A percentile compares a stretch with the other conserved stretches of the same genome.
These are phyloP conservation scores for Meyerozyma carpophila DNA, from an alignment of 1,139 yeast species.

Conservation along the genomic window DNA sequence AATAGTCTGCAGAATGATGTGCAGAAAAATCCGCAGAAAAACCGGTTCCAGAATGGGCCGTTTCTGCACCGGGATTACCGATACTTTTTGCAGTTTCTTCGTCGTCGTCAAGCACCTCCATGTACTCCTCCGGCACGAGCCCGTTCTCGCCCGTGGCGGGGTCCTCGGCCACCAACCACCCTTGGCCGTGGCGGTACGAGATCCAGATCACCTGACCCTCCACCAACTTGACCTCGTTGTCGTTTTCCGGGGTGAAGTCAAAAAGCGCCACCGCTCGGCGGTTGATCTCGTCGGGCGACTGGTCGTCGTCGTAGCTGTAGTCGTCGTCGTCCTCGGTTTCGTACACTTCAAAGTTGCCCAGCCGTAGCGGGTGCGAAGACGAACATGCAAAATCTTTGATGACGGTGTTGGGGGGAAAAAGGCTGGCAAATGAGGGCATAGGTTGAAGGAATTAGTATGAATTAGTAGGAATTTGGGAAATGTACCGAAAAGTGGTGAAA, in stretches of 20 bases:
- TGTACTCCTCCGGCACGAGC: slow-evolving; percentile 92
- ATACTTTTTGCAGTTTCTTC: too few species aligned
- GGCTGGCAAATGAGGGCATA: neutral
- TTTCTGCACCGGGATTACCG: too few species aligned
- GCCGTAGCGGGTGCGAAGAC: slow-evolving; percentile 57
- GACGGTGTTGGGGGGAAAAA: slow-evolving; percentile 29
- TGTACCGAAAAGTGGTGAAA: neutral
- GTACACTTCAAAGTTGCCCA: slow-evolving; percentile 36
- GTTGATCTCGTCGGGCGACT: slow-evolving; percentile 34
- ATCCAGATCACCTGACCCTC: slow-evolving; percentile 88
- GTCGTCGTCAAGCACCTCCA: slow-evolving; percentile 43
- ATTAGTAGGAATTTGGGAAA: too few species aligned
- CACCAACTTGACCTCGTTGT: slow-evolving; percentile 72
- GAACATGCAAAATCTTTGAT: slow-evolving; percentile 81
- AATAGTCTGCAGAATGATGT: too few species aligned
- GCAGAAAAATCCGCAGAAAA: too few species aligned
- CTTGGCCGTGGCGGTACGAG: slow-evolving; percentile 91
- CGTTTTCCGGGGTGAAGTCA: slow-evolving; percentile 89
- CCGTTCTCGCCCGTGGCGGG: slow-evolving; percentile 80
- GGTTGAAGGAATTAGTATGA: too few species aligned
- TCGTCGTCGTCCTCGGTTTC: slow-evolving; percentile 8
- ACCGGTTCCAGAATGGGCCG: too few species aligned
- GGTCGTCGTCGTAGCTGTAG: slow-evolving; percentile 4
- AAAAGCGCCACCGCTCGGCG: slow-evolving; percentile 77
- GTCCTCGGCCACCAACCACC: slow-evolving; percentile 95